Conservation (phyloP, 768 basidiomycete species). For the Gymnopilus dilepis region DNA sequence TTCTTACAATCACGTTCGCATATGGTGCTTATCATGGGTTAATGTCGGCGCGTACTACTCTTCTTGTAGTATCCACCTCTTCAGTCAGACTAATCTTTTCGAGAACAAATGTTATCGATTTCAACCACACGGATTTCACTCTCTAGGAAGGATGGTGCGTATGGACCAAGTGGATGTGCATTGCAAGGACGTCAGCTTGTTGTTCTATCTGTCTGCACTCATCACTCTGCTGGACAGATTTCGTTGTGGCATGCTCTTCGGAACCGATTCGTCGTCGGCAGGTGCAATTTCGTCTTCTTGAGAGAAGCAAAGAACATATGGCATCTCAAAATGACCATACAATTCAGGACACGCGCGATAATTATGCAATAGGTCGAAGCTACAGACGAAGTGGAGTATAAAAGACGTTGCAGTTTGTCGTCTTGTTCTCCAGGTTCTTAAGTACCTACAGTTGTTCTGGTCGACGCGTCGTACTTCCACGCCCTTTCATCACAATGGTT, state of each 20-base stretch:
- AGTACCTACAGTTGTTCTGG: constrained; percentile 2
- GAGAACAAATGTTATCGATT: constrained; percentile 2
- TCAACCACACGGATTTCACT: background rate
- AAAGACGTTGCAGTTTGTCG: background rate
- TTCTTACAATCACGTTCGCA: constrained; percentile 1
- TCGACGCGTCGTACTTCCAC: background rate
- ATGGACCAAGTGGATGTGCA: background rate
- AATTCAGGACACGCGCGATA: background rate
- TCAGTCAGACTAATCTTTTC: constrained; percentile 6
- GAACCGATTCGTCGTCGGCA: constrained; percentile 2
- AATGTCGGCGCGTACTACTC: background rate
- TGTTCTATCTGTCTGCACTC: background rate
- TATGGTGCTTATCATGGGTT: constrained; percentile 11
- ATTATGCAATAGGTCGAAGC: constrained; percentile 1
- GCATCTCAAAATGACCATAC: constrained; percentile 1
- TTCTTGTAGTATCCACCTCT: constrained; percentile 5
- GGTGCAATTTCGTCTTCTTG: background rate
- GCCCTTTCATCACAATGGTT: constrained; percentile 15
- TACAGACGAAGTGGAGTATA: background rate
- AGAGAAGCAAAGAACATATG: constrained; percentile 9
- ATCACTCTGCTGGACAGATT: background rate
- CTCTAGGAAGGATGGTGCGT: background rate
- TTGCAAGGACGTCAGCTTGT: background rate
- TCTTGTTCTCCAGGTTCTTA: constrained; percentile 1
- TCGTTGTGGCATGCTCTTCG: background rate